Base-by-base conservation (phyloP, 257 asterid species). In the Fraxinus americana region DNA sequence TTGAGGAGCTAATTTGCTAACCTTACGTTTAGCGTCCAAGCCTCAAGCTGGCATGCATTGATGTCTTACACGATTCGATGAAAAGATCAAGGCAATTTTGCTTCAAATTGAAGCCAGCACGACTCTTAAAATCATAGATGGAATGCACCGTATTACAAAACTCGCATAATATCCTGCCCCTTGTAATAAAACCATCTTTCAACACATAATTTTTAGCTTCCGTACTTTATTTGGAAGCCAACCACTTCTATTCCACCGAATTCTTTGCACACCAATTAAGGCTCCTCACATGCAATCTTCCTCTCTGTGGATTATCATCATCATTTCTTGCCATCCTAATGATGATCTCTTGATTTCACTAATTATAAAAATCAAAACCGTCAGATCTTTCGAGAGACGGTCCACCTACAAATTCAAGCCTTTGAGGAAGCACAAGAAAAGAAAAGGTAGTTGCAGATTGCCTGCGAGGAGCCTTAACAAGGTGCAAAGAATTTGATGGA, bases 1-100 rank as follows among this genome's bases (percentile, higher is more conserved):
- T 83, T 76, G 91, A 73, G 90, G 90, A 80, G 81, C 79, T 75
- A 83, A 80, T 86, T 85, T 87, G 83, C 92, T 86, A 70, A 90
- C 84, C 92, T 90, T 89, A 87, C 84, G 92, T 86, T 93, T 97
- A 81, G 86, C 88, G 97, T 92, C 98, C 99, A 96, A 39, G 98
- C 97, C 90, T 93, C 97, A 43, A 93, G 97, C 89, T 92, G 94
- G 85, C 98, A 93, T 77, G 88, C 76, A 93, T 81, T 84, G 90
- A 85, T 54, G 99, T 89, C 85, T 90, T 92, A 75, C 97, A 96
- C 10, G 91, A 90, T 77, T 89, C 96, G 92, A 92, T 77, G 84
- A 90, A 90, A 76, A 96, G 93, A 85, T 93, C 88, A 79, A 77
- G 57, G 70, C 97, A 93, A 27, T 97, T 94, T 71, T 85, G 81